Evolutionary conservation across 2,329 filamentous ascomycete species (phyloP), one percentile per base, ranked within the genome.

Genomic region (Ascochyta rabiei): DNA sequence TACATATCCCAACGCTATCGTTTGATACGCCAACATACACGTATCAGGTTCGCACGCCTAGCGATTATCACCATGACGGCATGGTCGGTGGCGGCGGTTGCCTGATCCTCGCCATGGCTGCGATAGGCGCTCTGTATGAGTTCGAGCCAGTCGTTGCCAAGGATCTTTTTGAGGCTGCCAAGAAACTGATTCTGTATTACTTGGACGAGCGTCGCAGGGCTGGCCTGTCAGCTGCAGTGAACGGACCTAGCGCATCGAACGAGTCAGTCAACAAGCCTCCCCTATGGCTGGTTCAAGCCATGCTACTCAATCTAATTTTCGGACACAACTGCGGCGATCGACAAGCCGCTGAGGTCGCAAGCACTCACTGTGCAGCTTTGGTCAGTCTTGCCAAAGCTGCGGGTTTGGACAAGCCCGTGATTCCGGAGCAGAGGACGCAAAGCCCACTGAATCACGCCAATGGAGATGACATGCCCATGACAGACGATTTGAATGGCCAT

Each of bases 251-350:
- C 55, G 78, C 81, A 39, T 66, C 70, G 6, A 74, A 75, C 37
- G 88, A 91, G 54, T 82, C 82, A 44, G 82, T 86, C 15, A 83
- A 86, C 34, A 93, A 85, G 49, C 86, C 93, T 2, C 93, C 93
- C 0, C 82, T 97, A 35, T 98, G 93, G 93, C 82, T 99, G 23
- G 92, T 98, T 15, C 95, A 98, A 75, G 91, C 93, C 0, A 98
- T 98, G 93, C 81, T 98, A 8, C 82, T 99, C 45, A 98, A 96
- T 71, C 90, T 98, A 33, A 90, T 97, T 15, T 98, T 96, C 71
- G 93, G 93, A 13, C 91, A 97, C 74, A 96, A 96, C 63, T 96
- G 92, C 72, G 91, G 90, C 33, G 93, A 98, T 73, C 93, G 96
- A 77, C 88, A 87, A 48, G 89, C 91, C 19, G 91, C 90, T 56